A percentile compares a stretch with the other conserved stretches of the same genome.
These are phyloP conservation scores for Musa schizocarpa DNA, from an alignment of 176 grass and related monocot genomes.

Conservation along the genomic window DNA sequence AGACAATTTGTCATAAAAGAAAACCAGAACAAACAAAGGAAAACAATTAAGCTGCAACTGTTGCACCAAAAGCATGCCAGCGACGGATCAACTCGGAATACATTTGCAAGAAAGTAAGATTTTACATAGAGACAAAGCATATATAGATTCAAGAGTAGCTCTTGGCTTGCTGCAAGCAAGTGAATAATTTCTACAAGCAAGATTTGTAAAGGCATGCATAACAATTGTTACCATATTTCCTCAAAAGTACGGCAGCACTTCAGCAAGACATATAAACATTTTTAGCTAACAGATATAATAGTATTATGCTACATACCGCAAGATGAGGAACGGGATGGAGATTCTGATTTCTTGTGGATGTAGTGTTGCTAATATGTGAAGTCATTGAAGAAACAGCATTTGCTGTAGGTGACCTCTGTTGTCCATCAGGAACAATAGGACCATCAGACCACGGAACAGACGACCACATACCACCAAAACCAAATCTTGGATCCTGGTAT, in stretches of 20 bases:
- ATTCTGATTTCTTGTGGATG: slow-evolving; percentile 11
- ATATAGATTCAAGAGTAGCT: not conserved
- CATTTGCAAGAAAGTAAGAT: not conserved
- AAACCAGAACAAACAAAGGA: not conserved
- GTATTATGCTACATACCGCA: not conserved
- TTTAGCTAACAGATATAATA: not conserved
- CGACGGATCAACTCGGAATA: not conserved
- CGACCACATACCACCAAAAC: slow-evolving; percentile 18
- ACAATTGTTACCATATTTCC: not conserved
- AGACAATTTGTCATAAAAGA: not conserved
- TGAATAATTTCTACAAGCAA: not conserved
- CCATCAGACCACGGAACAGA: slow-evolving; percentile 22
- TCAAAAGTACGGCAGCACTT: not conserved
- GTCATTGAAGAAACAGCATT: slow-evolving; percentile 1
- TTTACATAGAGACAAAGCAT: not conserved
- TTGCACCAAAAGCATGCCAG: no score
- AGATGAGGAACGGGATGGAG: not conserved
- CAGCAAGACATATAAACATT: not conserved
- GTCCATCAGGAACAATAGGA: slow-evolving; percentile 7
- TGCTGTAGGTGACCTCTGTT: slow-evolving; percentile 1
- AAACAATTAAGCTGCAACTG: no score
- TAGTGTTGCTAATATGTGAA: slow-evolving; percentile 4
- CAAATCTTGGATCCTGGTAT: slow-evolving; percentile 18
- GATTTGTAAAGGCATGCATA: not conserved
- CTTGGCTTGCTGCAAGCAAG: not conserved